Evolutionary conservation across 2,329 filamentous ascomycete species (phyloP).

Genomic region (Colletotrichum truncatum): DNA sequence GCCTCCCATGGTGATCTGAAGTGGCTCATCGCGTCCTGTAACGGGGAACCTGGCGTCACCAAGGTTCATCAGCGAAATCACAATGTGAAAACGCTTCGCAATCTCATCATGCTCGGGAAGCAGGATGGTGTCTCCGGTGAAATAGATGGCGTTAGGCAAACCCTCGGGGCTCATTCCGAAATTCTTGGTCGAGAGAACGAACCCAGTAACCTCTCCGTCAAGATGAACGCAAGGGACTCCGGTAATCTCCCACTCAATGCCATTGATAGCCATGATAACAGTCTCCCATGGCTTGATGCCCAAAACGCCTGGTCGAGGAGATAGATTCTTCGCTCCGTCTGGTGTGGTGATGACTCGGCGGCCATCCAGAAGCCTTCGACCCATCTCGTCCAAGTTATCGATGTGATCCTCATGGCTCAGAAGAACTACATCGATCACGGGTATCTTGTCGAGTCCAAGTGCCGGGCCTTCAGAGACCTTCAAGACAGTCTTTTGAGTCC

Average conservation of each 20-base stretch:
- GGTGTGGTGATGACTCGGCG: slow-evolving; percentile 55
- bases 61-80: slow-evolving; percentile 50
- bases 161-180: slow-evolving; percentile 48
- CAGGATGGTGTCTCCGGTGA: slow-evolving; percentile 60
- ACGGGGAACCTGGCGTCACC: too few species aligned
- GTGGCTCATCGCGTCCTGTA: background rate
- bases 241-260: slow-evolving; percentile 47
- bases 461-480: slow-evolving; percentile 44
- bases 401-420: slow-evolving; percentile 60
- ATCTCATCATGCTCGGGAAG: slow-evolving; percentile 48
- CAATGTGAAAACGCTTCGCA: slow-evolving; percentile 44
- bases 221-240: slow-evolving; percentile 54
- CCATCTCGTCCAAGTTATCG: slow-evolving; percentile 57
- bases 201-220: slow-evolving; percentile 54
- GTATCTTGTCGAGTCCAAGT: slow-evolving; percentile 47
- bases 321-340: slow-evolving; percentile 53
- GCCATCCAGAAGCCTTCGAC: slow-evolving; percentile 54
- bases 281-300: slow-evolving; percentile 51
- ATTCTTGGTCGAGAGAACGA: slow-evolving; percentile 45
- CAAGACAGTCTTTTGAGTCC: slow-evolving; percentile 39
- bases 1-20: slow-evolving; percentile 50
- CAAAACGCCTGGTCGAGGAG: slow-evolving; percentile 49
- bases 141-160: slow-evolving; percentile 55
- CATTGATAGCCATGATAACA: slow-evolving; percentile 32
- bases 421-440: slow-evolving; percentile 56